These are phyloP conservation scores for Botryobasidium botryosum DNA, from an alignment of 768 basidiomycete genomes.

Conservation along the genomic window DNA sequence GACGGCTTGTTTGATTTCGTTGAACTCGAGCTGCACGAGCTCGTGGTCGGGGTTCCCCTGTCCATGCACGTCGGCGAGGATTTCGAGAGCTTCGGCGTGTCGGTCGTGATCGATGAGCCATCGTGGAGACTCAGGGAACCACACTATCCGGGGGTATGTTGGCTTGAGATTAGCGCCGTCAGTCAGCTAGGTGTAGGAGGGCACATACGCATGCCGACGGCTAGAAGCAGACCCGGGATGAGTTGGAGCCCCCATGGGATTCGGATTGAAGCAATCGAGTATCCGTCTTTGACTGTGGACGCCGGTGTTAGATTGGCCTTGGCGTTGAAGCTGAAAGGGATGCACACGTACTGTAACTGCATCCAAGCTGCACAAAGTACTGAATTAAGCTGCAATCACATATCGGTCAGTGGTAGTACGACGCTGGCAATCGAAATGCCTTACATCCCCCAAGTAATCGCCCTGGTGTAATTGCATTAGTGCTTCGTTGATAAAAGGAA, in stretches of 20 bases:
- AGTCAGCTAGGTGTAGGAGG: conserved; percentile 46
- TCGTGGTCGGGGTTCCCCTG: conserved; percentile 37
- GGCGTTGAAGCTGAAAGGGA: too few relatives aligned
- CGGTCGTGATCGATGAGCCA: conserved; percentile 44
- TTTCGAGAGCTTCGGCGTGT: conserved; percentile 46
- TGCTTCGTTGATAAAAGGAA: conserved; percentile 24
- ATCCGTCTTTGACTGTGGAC: too few relatives aligned
- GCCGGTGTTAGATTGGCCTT: too few relatives aligned
- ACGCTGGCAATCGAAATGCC: too few relatives aligned
- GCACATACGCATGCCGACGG: conserved; percentile 36
- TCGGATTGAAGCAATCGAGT: too few relatives aligned
- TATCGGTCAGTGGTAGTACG: too few relatives aligned
- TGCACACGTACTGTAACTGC: conserved; percentile 57
- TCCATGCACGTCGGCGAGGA: conserved; percentile 62
- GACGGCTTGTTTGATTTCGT: conserved; percentile 40
- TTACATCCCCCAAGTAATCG: conserved; percentile 72
- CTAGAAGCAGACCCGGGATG: conserved; percentile 58
- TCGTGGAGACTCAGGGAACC: too few relatives aligned
- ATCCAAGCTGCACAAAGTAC: conserved; percentile 28
- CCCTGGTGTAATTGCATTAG: too few relatives aligned
- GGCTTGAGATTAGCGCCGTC: too few relatives aligned
- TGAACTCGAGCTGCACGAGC: conserved; percentile 51
- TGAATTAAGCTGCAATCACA: too few relatives aligned
- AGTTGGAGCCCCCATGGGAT: conserved; percentile 28
- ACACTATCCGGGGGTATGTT: too few relatives aligned